These are phyloP conservation scores for Calocera cornea DNA, from an alignment of 768 basidiomycete genomes.

Conservation along the genomic window DNA sequence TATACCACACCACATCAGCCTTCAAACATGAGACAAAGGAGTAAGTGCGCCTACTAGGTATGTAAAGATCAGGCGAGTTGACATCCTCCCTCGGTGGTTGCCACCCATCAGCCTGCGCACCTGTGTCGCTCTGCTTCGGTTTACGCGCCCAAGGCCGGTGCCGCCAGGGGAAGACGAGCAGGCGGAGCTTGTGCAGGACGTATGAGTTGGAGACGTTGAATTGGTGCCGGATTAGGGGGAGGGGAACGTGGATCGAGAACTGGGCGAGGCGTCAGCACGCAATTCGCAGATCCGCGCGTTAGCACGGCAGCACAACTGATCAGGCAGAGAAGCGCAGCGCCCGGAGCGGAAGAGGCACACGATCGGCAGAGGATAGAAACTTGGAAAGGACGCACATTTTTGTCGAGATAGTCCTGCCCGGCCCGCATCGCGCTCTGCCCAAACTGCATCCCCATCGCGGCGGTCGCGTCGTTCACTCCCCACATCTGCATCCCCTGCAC, in stretches of 20 bases:
- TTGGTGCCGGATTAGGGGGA: conserved; percentile 67
- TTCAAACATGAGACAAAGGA: background rate
- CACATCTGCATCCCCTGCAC: conserved; percentile 33
- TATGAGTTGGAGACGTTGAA: conserved; percentile 97
- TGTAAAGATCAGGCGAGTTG: conserved; percentile 93
- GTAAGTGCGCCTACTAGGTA: conserved; percentile 50
- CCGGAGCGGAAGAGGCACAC: too few relatives aligned
- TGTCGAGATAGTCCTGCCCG: conserved; percentile 90
- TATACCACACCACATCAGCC: conserved; percentile 22
- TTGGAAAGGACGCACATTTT: conserved; percentile 53
- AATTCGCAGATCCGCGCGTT: too few relatives aligned
- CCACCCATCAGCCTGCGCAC: conserved; percentile 56
- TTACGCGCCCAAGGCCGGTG: conserved; percentile 78
- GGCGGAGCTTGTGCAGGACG: conserved; percentile 73
- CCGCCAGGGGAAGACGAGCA: conserved; percentile 91
- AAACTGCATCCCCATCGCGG: conserved; percentile 92
- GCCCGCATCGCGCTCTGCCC: conserved; percentile 83
- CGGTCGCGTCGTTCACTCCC: conserved; percentile 86
- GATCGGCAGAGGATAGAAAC: background rate
- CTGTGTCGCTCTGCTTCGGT: conserved; percentile 46
- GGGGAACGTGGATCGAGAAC: conserved; percentile 40
- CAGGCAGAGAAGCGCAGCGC: too few relatives aligned
- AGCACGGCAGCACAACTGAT: too few relatives aligned
- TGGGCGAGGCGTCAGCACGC: conserved; percentile 8
- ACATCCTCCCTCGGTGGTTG: conserved; percentile 84